Evolutionary conservation across 1,284 basidiomycete genomes (phyloP), one percentile per base, ranked within the genome.

Genomic region (Fomitiporia mediterranea): DNA sequence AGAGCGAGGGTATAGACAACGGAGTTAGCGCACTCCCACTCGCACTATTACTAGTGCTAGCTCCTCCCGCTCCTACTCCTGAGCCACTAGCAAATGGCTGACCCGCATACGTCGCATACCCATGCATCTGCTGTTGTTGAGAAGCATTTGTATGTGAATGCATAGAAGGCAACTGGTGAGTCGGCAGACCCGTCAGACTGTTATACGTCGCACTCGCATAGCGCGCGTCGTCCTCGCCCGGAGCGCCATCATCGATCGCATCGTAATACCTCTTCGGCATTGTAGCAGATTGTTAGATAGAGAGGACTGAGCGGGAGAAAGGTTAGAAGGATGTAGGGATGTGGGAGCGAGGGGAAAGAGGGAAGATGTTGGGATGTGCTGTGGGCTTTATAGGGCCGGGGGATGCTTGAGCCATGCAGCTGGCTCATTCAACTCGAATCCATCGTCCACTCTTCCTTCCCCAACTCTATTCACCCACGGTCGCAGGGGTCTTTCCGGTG

Each of bases 181-280:
- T 11, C 2, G 34, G 32, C 8, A 37, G 32, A 11, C 32, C 48
- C 4, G 32, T 21, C 11, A 52, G 35, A 2, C 19, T 21, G 15
- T 51, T 40, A n/a, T 59, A 55, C 2, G 53, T 55, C 4, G 38
- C 48, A 15, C 51, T 52, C 6, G 52, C 57, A 47, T 59, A 59
- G 17, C 57, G 57, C 11, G 57, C 57, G 27, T 59, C 57, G 38
- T 59, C 57, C 40, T 59, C 57, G 17, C 53, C 53, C 23, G 57
- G 57, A 1, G 35, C 57, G 53, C 57, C 53, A 19, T 59, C 57
- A 32, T 46, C 47, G 40, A 59, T 28, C 6, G 50, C 53, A 23
- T 38, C 39, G 53, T 51, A 59, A 30, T 51, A 46, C 4, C 57
- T 38, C 38, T 59, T 58, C 15, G 52, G 52, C 53, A 58, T 55